These are phyloP conservation scores for Monascus ruber DNA, from an alignment of 2,329 filamentous ascomycete species.

Conservation along the genomic window DNA sequence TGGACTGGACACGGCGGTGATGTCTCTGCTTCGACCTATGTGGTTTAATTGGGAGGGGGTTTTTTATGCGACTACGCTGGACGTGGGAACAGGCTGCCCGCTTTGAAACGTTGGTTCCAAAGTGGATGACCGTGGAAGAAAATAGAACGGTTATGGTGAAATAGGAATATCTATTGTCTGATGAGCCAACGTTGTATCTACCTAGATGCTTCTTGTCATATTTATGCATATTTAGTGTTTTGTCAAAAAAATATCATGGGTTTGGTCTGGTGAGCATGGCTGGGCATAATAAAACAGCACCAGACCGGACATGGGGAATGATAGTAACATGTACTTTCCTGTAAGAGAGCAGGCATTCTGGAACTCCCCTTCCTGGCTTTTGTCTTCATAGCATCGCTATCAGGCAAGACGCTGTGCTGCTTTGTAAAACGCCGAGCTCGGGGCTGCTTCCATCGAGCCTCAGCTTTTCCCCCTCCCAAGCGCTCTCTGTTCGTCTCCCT, in stretches of 20 bases:
- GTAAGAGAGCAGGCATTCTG: too few species aligned
- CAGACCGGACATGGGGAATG: background rate
- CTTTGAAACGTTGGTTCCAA: conserved; percentile 5
- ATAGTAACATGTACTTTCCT: too few species aligned
- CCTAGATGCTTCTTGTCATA: conserved; percentile 5
- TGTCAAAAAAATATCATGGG: too few species aligned
- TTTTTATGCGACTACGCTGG: conserved; percentile 10
- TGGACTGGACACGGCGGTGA: conserved; percentile 98
- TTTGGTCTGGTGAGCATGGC: background rate
- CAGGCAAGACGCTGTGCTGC: too few species aligned
- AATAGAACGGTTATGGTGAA: conserved; percentile 14
- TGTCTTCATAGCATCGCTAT: too few species aligned
- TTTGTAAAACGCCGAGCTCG: too few species aligned
- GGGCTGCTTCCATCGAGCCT: too few species aligned
- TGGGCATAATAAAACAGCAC: background rate
- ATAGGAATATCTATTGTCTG: conserved; percentile 3
- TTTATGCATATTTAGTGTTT: background rate
- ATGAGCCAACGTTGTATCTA: conserved; percentile 10
- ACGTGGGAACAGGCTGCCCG: conserved; percentile 9
- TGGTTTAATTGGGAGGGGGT: conserved; percentile 60
- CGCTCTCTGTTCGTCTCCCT: background rate
- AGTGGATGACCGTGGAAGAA: conserved; percentile 6
- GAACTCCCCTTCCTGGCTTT: too few species aligned
- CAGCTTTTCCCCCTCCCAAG: too few species aligned
- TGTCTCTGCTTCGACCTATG: conserved; percentile 93